phyloP scores from a whole-genome alignment of 2,329 filamentous ascomycete species.

The Colletotrichum magnum region DNA sequence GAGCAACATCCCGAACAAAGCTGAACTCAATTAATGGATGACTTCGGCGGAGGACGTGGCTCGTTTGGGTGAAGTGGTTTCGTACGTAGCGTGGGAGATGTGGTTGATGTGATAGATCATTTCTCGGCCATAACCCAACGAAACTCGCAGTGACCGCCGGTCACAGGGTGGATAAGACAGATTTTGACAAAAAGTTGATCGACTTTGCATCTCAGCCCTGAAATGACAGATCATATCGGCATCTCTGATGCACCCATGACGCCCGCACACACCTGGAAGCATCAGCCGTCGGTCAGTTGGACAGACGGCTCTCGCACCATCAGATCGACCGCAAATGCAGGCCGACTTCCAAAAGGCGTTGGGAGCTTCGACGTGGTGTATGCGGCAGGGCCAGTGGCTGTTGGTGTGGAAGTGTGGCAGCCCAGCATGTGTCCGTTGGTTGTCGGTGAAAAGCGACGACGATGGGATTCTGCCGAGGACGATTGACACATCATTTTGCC shows the following conservation, averaged over 20 bases:
- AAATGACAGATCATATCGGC: slow-evolving; percentile 34
- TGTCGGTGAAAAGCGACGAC: slow-evolving; percentile 26
- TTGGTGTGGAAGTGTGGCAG: slow-evolving; percentile 6
- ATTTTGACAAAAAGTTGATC: slow-evolving; percentile 29
- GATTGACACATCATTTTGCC: slow-evolving; percentile 15
- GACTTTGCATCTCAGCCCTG: slow-evolving; percentile 27
- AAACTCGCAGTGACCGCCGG: slow-evolving; percentile 10
- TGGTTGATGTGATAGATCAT: slow-evolving; percentile 30
- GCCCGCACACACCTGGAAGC: neutral
- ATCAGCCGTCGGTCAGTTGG: neutral
- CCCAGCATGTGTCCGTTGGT: slow-evolving; percentile 17
- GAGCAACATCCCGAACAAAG: neutral
- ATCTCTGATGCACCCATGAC: slow-evolving; percentile 4
- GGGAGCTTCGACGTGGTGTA: slow-evolving; percentile 6
- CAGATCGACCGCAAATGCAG: slow-evolving; percentile 3
- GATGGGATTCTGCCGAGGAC: slow-evolving; percentile 14
- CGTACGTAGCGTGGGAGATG: slow-evolving; percentile 11
- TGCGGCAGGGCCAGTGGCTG: neutral
- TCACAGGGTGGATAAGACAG: neutral
- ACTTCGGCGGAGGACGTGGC: neutral
- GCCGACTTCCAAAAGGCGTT: neutral
- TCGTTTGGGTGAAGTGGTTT: slow-evolving; percentile 10
- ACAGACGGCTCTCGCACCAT: slow-evolving; percentile 12
- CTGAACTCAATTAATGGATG: slow-evolving; percentile 1
- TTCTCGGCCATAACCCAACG: slow-evolving; percentile 11